These are phyloP conservation scores for Filosporella fistucella DNA, from an alignment of 495 filamentous ascomycete species.

Conservation along the genomic window DNA sequence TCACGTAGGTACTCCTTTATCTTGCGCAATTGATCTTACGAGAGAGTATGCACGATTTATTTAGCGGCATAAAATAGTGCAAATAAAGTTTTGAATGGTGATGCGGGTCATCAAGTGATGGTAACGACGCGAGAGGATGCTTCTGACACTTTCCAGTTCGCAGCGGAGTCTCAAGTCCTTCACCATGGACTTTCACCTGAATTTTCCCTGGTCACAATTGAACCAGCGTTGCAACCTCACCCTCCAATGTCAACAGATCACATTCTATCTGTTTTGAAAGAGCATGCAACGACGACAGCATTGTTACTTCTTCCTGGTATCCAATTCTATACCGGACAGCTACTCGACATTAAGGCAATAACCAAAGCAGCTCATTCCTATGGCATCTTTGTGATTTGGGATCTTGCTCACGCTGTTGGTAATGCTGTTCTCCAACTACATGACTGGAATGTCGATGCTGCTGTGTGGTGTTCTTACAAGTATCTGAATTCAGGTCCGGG, in stretches of 20 bases:
- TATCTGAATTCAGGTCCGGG: conserved; percentile 93
- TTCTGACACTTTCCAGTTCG: conserved; percentile 56
- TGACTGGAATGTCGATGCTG: conserved; percentile 94
- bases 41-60: no score
- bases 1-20: conserved; percentile 63
- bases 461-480: conserved; percentile 97
- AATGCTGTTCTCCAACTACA: conserved; percentile 82
- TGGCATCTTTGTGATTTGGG: conserved; percentile 84
- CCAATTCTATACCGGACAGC: conserved; percentile 93
- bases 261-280: conserved; percentile 70
- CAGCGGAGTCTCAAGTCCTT: conserved; percentile 78
- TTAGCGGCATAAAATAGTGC: no score
- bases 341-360: conserved; percentile 77
- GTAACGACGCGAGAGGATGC: not conserved
- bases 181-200: conserved; percentile 68
- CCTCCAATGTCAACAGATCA: conserved; percentile 62
- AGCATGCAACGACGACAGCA: conserved; percentile 71
- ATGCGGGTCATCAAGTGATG: no score
- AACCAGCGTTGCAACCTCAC: conserved; percentile 47
- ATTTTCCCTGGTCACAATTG: conserved; percentile 71
- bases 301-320: conserved; percentile 84
- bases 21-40: no score
- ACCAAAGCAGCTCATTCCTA: conserved; percentile 73
- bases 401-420: conserved; percentile 90
- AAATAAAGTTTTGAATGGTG: no score